These are phyloP conservation scores for Colletotrichum falcatum DNA, from an alignment of 2,329 filamentous ascomycete species.

Conservation along the genomic window DNA sequence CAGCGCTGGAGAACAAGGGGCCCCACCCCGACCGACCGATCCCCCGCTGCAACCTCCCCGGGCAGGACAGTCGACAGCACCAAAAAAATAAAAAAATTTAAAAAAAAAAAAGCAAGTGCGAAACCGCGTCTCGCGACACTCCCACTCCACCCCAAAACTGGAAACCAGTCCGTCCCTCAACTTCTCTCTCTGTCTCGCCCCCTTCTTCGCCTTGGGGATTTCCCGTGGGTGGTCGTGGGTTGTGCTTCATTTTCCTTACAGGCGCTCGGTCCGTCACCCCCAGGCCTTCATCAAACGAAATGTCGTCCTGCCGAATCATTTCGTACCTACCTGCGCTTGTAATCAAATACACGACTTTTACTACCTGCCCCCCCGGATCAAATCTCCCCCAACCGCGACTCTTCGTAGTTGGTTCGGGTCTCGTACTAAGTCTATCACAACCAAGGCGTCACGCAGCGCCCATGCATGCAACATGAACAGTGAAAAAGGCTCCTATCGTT, in stretches of 20 bases:
- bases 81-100: no score
- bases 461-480: no score
- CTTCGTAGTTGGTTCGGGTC: neutral
- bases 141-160: conserved; percentile 7
- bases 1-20: no score
- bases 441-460: neutral
- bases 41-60: neutral
- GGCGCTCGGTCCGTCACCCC: conserved; percentile 1
- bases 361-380: neutral
- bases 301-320: neutral
- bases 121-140: conserved; percentile 23
- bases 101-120: conserved; percentile 4
- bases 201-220: neutral
- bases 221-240: neutral
- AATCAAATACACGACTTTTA: conserved; percentile 1
- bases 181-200: no score
- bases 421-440: neutral
- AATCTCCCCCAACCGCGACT: no score
- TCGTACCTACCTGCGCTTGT: neutral
- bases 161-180: no score
- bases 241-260: neutral
- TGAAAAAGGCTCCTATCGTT: conserved; percentile 34
- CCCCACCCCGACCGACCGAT: neutral
- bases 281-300: conserved; percentile 15
- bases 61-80: no score